Base-by-base conservation (phyloP, 108 stramenopile species). In the Conticribra weissflogii region DNA sequence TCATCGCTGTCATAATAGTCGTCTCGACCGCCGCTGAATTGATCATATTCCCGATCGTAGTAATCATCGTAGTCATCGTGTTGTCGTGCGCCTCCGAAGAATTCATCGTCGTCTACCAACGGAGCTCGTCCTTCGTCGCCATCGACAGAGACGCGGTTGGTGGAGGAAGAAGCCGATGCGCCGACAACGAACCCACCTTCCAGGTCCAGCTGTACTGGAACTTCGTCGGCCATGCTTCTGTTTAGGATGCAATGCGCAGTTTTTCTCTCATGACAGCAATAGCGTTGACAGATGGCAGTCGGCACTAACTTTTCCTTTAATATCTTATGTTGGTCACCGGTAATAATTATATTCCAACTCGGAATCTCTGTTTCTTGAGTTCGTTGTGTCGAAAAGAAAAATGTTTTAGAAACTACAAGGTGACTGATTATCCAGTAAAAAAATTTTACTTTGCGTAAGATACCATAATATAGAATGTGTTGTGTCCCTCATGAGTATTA, bases 121-220 rank as follows among this genome's bases (percentile, higher is more conserved):
- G n/a, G n/a, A n/a, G n/a, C n/a, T n/a, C n/a, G n/a, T n/a, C 34
- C 31, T 15, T 32, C 18, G 1, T 52, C 51, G 29, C 0, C 27
- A 51, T 51, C 50, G 46, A 18, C n/a, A n/a, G n/a, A n/a, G n/a
- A n/a, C n/a, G n/a, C n/a, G n/a, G 33, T 33, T 12, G 21, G 28
- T 32, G 28, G 28, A 0, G 24, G 28, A 29, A 14, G 3, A 27
- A 0, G 17, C 18, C 48, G 17, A 14, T 0, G 32, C 31, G 45
- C 67, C 56, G 23, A 57, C 18, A 15, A 48, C 55, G 45, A 68
- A 57, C 31, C 67, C 67, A 28, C 54, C 54, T 34, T 68, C 67
- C 15, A 68, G 55, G 44, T 68, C 67, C 4, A 68, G 67, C 23
- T 68, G 48, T 9, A 63, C 62, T 22, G 62, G 62, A 63, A 63